These are phyloP conservation scores for Cyberlindnera euphorbiae DNA, from an alignment of 805 yeast species.

Conservation along the genomic window DNA sequence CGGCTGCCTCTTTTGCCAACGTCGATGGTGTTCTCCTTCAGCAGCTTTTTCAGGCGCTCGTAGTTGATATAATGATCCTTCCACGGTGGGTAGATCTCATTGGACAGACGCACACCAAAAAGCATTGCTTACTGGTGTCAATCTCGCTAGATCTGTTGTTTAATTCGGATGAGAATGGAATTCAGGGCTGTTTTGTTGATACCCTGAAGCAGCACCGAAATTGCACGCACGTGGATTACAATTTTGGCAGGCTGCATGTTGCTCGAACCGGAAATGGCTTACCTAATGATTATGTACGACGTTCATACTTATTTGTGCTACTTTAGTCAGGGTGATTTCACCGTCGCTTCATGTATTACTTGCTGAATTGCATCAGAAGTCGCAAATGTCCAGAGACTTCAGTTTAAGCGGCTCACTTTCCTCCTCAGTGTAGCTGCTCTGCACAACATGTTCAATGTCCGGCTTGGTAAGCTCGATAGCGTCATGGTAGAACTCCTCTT, in stretches of 20 bases:
- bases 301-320: too few relatives aligned
- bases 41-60: conserved; percentile 55
- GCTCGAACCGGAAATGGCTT: too few relatives aligned
- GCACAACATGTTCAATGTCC: background rate
- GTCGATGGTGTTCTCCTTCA: conserved; percentile 60
- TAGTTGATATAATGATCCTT: conserved; percentile 65
- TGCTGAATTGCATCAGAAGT: too few relatives aligned
- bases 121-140: conserved; percentile 45
- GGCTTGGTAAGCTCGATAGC: background rate
- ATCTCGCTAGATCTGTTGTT: too few relatives aligned
- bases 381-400: conserved; percentile 5
- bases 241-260: too few relatives aligned
- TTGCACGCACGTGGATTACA: too few relatives aligned
- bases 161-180: too few relatives aligned
- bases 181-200: too few relatives aligned
- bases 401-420: conserved; percentile 8
- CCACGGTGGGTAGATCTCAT: conserved; percentile 89
- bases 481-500: conserved; percentile 8
- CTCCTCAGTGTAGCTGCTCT: conserved; percentile 3
- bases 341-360: too few relatives aligned
- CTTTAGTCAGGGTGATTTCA: too few relatives aligned
- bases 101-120: conserved; percentile 77
- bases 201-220: too few relatives aligned
- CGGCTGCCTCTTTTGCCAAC: conserved; percentile 10
- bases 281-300: too few relatives aligned